Conservation (phyloP, 192 early-diverging fungal genomes). For the Linnemannia elongata region DNA sequence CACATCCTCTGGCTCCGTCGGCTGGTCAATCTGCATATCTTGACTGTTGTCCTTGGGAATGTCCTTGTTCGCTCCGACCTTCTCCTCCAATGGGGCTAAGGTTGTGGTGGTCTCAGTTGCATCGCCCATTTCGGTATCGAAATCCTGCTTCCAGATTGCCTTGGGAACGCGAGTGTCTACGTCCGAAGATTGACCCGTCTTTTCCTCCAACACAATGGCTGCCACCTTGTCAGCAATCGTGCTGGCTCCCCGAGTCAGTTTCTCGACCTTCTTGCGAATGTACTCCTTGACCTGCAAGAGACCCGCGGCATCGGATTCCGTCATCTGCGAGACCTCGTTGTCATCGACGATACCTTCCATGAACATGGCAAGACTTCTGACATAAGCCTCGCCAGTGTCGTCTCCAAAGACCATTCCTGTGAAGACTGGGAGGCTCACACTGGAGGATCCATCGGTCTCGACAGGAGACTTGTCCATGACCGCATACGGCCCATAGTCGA, state of each 20-base stretch:
- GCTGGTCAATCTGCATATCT: not conserved
- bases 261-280: slow-evolving; percentile 52
- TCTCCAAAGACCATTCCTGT: slow-evolving; percentile 72
- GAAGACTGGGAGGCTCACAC: slow-evolving; percentile 55
- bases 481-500: slow-evolving; percentile 58
- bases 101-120: not conserved
- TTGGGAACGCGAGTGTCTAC: slow-evolving; percentile 37
- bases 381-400: slow-evolving; percentile 70
- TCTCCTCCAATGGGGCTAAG: not conserved
- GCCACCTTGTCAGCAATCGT: slow-evolving; percentile 54
- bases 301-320: slow-evolving; percentile 19
- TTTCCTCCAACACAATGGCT: slow-evolving; percentile 43
- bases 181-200: slow-evolving; percentile 12
- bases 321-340: slow-evolving; percentile 16
- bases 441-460: slow-evolving; percentile 12
- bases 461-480: slow-evolving; percentile 28
- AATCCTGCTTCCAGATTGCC: slow-evolving; percentile 37
- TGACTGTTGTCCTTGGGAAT: not conserved
- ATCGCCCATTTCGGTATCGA: slow-evolving; percentile 5
- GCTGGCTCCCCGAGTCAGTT: slow-evolving; percentile 60
- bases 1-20: not conserved
- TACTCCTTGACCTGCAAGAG: slow-evolving; percentile 49
- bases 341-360: slow-evolving; percentile 41
- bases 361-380: slow-evolving; percentile 69
- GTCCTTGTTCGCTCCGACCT: not conserved